Conservation (phyloP, 176 grass and related monocot genomes). For the Pharus latifolius region DNA sequence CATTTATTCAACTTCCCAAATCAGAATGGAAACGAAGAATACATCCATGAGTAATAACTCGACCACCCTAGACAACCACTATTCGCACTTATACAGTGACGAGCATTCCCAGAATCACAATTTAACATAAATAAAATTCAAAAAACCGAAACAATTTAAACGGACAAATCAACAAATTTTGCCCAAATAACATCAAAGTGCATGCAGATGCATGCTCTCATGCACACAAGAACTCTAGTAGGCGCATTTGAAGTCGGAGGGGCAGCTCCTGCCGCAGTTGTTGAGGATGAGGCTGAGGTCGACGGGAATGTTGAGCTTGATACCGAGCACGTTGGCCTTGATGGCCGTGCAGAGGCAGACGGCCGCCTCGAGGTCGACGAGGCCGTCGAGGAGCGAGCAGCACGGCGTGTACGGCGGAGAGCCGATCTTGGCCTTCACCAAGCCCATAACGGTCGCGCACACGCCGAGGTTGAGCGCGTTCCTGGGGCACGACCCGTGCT, state of each 20-base stretch:
- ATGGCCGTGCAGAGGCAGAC: slow-evolving; percentile 52
- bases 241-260: slow-evolving; percentile 12
- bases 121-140: too few relatives aligned
- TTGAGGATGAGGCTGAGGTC: slow-evolving; percentile 37
- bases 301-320: slow-evolving; percentile 32
- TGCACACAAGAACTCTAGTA: background rate
- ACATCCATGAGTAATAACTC: too few relatives aligned
- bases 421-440: slow-evolving; percentile 29
- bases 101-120: too few relatives aligned
- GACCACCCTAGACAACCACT: too few relatives aligned
- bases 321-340: slow-evolving; percentile 36
- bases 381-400: slow-evolving; percentile 35
- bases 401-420: slow-evolving; percentile 10
- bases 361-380: slow-evolving; percentile 38
- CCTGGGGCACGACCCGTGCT: slow-evolving; percentile 15
- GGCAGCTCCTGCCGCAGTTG: slow-evolving; percentile 29
- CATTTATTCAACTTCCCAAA: too few relatives aligned
- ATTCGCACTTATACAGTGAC: too few relatives aligned
- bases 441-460: slow-evolving; percentile 32
- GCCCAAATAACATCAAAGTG: too few relatives aligned
- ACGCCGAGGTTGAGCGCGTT: slow-evolving; percentile 29
- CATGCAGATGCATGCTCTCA: too few relatives aligned
- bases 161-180: too few relatives aligned
- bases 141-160: too few relatives aligned
- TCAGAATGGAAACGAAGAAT: too few relatives aligned